Evolutionary conservation across 306 rosid genomes (phyloP), one percentile per base, ranked within the genome.

Genomic region (Acmispon strigosus): DNA sequence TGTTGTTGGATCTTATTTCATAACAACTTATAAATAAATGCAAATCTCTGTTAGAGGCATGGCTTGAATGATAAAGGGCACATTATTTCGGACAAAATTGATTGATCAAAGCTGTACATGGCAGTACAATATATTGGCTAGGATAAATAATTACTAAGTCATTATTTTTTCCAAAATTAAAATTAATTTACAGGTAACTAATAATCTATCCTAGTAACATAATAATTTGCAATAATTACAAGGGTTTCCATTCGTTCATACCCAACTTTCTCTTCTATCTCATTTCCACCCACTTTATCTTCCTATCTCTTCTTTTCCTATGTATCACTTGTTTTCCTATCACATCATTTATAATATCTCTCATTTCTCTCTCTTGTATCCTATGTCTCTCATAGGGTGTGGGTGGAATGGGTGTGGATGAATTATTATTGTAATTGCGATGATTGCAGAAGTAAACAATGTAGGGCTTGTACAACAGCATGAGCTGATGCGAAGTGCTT

Each of bases 401-500:
- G 37, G 37, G 37, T 32, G 37, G 37, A 32, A 32, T 5, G 37
- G 37, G 37, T 6, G 37, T 32, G 37, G 6, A 32, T 32, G 37
- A 32, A 32, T 27, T 32, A 32, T 32, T 32, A 32, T 6, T 32
- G 32, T 27, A 27, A 27, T 27, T 27, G 4, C 32, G 3, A 27
- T 27, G 32, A 27, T 27, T 27, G 32, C 32, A 27, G 32, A 27
- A 27, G 32, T 4, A 27, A 27, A 3, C 32, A 27, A 27, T 27
- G 32, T 27, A 27, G 32, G 32, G 32, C 32, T 27, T 27, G 7
- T 32, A 32, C 8, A 32, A 32, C 37, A 60, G 48, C 66, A 37
- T 56, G 66, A 61, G 64, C 55, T 65, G 45, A 45, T 72, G 29
- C 42, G 22, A 57, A 22, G 52, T 66, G 48, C 52, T 61, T n/a